Evolutionary conservation across 495 filamentous ascomycete genomes (phyloP), one percentile per base, ranked within the genome.

Genomic region (Melanomma pulvis-pyrius): DNA sequence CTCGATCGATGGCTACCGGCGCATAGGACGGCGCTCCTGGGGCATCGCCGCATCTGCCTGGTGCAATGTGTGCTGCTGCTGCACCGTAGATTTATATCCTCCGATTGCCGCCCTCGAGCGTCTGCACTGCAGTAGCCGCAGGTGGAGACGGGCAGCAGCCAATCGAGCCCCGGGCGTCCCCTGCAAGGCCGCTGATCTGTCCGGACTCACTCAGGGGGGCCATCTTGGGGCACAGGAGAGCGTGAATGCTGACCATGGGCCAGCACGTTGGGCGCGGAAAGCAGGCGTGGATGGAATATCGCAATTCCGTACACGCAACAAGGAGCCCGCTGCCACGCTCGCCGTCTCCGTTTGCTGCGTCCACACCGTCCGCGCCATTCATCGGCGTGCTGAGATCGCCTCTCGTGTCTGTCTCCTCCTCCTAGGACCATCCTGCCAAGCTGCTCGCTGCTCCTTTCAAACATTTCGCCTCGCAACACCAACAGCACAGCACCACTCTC

Each of bases 131-230:
- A 28, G 51, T 19, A 54, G 21, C 24, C 48, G 48, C 26, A 4
- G 11, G 26, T 51, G 48, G 48, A 24, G 21, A 6, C 26, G 48
- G 3, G 26, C n/a, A 24, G 9, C 48, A 24, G 48, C 28, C 24
- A 54, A 54, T 29, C 51, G 17, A 9, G 24, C 51, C 17, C 25
- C 29, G 25, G 12, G 12, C 28, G 22, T 30, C 24, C 24, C 26
- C 51, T 30, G 24, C 51, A 28, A 24, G 15, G 25, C 26, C 29
- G 51, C 51, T 32, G 51, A 26, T 30, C 29, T 54, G 51, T 26
- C 51, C 24, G 51, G 19, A 58, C 34, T 32, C 54, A 58, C 54
- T 58, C 54, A 58, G 54, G 54, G 54, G 54, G 34, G 34, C n/a
- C 54, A 13, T 44, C 34, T 13, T 6, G 32, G 51, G 51, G 28